Base-by-base conservation (phyloP, 768 basidiomycete genomes). In the Phanerochaete carnosa region DNA sequence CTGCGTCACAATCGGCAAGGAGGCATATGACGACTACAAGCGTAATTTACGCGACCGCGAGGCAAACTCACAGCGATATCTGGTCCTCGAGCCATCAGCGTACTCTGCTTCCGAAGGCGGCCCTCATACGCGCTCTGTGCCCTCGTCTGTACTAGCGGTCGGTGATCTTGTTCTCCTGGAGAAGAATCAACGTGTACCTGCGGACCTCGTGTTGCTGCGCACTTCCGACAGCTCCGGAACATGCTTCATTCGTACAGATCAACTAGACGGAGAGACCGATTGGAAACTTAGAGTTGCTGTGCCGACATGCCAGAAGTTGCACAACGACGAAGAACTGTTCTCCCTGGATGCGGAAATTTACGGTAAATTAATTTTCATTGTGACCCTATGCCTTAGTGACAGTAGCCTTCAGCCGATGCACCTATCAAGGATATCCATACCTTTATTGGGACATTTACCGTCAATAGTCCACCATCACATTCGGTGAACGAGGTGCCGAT, bases 21-120 rank as follows among this genome's bases (percentile, higher is more conserved):
- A 99, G 74, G 97, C 97, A 2, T 96, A 94, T 69, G 97, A 99
- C 72, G 96, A 99, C 77, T 98, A 97, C 79, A 90, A 94, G 69
- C 92, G 96, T 26, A 83, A 95, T 68, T 83, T 89, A 9, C 88
- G 97, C 51, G 97, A 98, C 74, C 82, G 86, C 45, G 94, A 98
- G 73, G 95, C 97, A 58, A 99, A 99, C 71, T 97, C 95, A 0
- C 89, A 92, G 61, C 88, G 88, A 65, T 98, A 98, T 72, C 83
- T 91, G 58, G 81, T 92, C 57, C 80, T 98, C n/a, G 84, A 88
- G 57, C 82, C 83, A 3, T 78, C 79, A 19, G 68, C 75, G 57
- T 65, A 43, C 46, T 69, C 75, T 64, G 55, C 66, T 19, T 63
- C 68, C 2, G 74, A 74, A 30, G 64, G 63, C 33, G 62, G 69